These are phyloP conservation scores for Hymenoscyphus scutula DNA, from an alignment of 2,329 filamentous ascomycete genomes.

Conservation along the genomic window DNA sequence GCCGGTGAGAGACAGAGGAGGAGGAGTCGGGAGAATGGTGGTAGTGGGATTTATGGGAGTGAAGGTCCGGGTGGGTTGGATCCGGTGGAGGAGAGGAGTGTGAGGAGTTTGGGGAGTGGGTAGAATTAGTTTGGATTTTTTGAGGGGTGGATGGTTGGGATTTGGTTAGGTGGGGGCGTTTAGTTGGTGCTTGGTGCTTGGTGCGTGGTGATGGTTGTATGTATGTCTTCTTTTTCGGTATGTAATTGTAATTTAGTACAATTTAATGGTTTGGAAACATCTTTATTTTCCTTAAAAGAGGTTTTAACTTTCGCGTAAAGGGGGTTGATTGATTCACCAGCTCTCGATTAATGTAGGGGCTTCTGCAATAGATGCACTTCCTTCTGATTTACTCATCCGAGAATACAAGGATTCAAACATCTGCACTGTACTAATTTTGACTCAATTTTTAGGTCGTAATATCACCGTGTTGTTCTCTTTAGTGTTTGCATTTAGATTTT, in stretches of 20 bases:
- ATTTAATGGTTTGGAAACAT: neutral
- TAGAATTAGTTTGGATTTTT: neutral
- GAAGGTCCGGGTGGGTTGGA: conserved; percentile 25
- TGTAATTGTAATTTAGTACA: neutral
- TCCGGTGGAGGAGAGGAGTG: conserved; percentile 22
- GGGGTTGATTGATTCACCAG: too few species aligned
- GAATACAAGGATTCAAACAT: too few species aligned
- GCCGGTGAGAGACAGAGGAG: conserved; percentile 18
- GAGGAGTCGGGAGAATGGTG: conserved; percentile 13
- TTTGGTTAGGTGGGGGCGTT: too few species aligned
- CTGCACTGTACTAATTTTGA: too few species aligned
- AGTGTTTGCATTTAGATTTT: too few species aligned
- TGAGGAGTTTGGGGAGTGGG: conserved; percentile 12
- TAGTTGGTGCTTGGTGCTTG: neutral
- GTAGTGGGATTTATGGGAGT: conserved; percentile 23
- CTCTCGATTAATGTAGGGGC: too few species aligned
- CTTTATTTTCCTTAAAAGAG: neutral
- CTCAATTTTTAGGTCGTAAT: too few species aligned
- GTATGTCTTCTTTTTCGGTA: neutral
- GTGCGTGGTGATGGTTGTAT: neutral
- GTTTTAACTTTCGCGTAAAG: too few species aligned
- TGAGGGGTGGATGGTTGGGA: neutral
- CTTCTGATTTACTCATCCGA: too few species aligned
- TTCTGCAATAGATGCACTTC: too few species aligned
- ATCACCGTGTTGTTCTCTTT: too few species aligned